Evolutionary conservation across 192 early-diverging fungal species (phyloP), one percentile per base, ranked within the genome.

Genomic region (Ambispora gerdemannii): DNA sequence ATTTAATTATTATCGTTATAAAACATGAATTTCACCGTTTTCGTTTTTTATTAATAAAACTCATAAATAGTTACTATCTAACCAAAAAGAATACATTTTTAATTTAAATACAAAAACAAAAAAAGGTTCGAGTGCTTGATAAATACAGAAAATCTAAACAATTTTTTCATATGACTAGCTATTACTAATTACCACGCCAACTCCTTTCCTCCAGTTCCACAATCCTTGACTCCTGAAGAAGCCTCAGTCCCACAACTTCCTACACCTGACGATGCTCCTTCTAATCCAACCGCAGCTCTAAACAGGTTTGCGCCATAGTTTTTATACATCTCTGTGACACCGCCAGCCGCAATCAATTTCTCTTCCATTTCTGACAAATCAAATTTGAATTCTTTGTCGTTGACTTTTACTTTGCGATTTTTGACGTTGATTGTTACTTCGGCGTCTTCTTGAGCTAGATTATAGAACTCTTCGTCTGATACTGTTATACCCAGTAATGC

Each of bases 311-410:
- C 81, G 72, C 88, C 87, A 76, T 89, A 89, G 64, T 88, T 89
- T 65, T 87, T 81, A 86, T 91, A 91, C 88, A 91, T 89, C 79
- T 89, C 83, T 11, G 88, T 91, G 6, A 91, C 89, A 66, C 89
- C 89, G 74, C 89, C 89, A 58, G 87, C 87, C 31, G 81, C 77
- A 70, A 91, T 84, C 65, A 91, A 80, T 36, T 84, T 84, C 82
- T 89, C 88, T 79, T 91, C 88, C 87, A 91, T 89, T 64, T 82
- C 80, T 10, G 86, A 87, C 56, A 91, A 74, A 31, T 78, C 83
- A 66, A 91, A 91, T 50, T 73, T 38, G 68, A 88, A 90, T 43
- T 72, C 71, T 70, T 88, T 72, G 28, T 80, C 87, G 19, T 75
- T 76, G 65, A 81, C 83, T 74, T 80, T 76, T 60, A 91, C 84